Evolutionary conservation across 345 rosid species (phyloP), one percentile per base, ranked within the genome.

Genomic region (Populus simonii): DNA sequence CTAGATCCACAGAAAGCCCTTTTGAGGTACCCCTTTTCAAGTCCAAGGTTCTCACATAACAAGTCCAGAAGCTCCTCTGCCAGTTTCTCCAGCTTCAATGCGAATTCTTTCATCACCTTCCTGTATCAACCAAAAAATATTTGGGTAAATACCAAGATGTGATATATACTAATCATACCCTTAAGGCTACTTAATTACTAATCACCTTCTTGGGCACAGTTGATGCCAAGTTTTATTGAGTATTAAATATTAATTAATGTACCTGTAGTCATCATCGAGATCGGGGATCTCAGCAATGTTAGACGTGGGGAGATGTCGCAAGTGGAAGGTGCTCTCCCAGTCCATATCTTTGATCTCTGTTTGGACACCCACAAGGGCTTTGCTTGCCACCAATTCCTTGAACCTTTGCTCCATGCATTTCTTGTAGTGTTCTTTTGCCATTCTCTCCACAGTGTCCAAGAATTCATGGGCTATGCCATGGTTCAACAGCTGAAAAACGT

Each of bases 381-480:
- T 91, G 81, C 85, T 85, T 33, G 89, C 88, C 12, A 93, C 89
- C 78, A 89, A 55, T 67, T 94, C 99, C 68, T 87, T 86, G 79
- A 95, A 95, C 80, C 96, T 90, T 43, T 90, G 90, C 84, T 93
- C 96, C 99, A 92, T 89, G 33, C 96, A 85, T 74, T 90, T 95
- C 86, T 81, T 88, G 92, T 93, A 93, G 74, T 93, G 98, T 22
- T 80, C 92, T 69, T 93, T 95, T 0, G 98, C 90, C 87, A 90
- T 49, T 53, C 77, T 86, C 86, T 95, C 99, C 62, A 95, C 86
- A 3, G 65, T 90, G 89, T 95, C 99, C 71, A 95, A 38, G 2
- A 89, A 70, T 82, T 93, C 96, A 15, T 78, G 82, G 39, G 92
- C 23, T 7, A 95, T 92, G 72, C 98, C 90, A 83, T 95, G 98